Conservation (phyloP, 1,284 basidiomycete species). For the Cryptococcus sp. region DNA sequence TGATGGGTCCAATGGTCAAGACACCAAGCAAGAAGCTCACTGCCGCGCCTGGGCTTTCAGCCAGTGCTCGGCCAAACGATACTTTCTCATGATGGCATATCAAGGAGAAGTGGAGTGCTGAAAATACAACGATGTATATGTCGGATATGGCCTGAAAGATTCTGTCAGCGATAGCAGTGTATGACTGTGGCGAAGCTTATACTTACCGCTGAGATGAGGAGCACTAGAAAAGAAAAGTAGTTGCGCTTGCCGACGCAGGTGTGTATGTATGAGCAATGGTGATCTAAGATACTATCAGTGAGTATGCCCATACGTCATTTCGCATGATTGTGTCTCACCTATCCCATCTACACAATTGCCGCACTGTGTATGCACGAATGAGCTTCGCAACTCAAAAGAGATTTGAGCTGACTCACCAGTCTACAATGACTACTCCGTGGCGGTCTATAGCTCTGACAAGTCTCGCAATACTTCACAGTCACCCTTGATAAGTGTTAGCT, state of each 20-base stretch:
- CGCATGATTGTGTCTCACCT: constrained; percentile 15
- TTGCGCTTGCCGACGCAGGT: constrained; percentile 90
- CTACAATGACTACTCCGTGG: constrained; percentile 90
- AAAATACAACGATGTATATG: constrained; percentile 74
- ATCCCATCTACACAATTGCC: constrained; percentile 88
- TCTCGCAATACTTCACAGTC: constrained; percentile 85
- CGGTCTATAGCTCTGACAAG: constrained; percentile 84
- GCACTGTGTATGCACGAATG: constrained; percentile 59
- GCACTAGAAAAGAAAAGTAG: constrained; percentile 83
- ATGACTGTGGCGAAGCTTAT: not conserved
- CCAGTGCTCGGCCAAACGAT: constrained; percentile 63
- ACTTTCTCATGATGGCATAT: constrained; percentile 61
- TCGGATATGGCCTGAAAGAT: constrained; percentile 64
- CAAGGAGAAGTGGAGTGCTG: constrained; percentile 74
- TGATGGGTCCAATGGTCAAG: constrained; percentile 74
- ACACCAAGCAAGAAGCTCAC: constrained; percentile 71
- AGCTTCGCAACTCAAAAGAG: too few species aligned
- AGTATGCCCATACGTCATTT: constrained; percentile 1
- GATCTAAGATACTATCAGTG: constrained; percentile 58
- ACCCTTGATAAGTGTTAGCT: constrained; percentile 58
- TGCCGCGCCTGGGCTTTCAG: constrained; percentile 69
- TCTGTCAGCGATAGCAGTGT: not conserved
- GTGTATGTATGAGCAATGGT: constrained; percentile 94
- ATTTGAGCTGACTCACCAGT: constrained; percentile 63
- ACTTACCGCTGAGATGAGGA: constrained; percentile 71